Conservation (phyloP, 2,329 filamentous ascomycete species). For the Ophiostoma populinum region DNA sequence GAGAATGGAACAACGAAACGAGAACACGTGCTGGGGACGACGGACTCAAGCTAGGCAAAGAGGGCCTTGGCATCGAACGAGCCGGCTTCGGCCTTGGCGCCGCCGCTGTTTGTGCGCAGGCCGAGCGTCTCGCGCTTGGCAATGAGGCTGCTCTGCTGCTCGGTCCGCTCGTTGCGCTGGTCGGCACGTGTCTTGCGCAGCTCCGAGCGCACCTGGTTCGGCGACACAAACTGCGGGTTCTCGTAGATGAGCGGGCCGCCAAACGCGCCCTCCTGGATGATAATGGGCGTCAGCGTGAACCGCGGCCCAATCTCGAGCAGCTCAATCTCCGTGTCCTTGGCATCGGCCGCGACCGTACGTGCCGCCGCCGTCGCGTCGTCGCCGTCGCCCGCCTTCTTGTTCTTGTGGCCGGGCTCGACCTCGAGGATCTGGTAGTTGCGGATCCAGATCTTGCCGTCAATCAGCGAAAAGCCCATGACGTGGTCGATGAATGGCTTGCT, state of each 20-base stretch:
- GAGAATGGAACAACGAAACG: constrained; percentile 1
- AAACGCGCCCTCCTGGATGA: constrained; percentile 89
- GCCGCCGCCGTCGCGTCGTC: constrained; percentile 37
- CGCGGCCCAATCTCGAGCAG: constrained; percentile 88
- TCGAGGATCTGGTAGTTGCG: constrained; percentile 88
- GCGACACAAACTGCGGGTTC: constrained; percentile 92
- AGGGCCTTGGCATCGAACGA: constrained; percentile 61
- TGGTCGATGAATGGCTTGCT: constrained; percentile 94
- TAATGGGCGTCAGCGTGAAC: constrained; percentile 83
- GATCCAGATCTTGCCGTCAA: constrained; percentile 91
- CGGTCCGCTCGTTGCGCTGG: constrained; percentile 59
- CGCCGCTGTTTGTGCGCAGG: constrained; percentile 48
- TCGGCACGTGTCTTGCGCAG: constrained; percentile 58
- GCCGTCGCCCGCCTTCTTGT: constrained; percentile 20
- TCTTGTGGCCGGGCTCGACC: constrained; percentile 43
- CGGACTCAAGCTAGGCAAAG: constrained; percentile 40
- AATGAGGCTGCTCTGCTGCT: constrained; percentile 54
- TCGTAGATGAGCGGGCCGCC: constrained; percentile 95
- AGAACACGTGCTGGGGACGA: neutral
- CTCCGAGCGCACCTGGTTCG: constrained; percentile 83
- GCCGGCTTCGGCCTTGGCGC: constrained; percentile 39
- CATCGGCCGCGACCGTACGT: constrained; percentile 13
- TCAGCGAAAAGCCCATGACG: constrained; percentile 79
- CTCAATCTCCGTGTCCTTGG: constrained; percentile 52
- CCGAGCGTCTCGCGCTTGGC: constrained; percentile 64